phyloP scores from a whole-genome alignment of 2,329 filamentous ascomycete genomes.

The Furcasterigmium sp. region DNA sequence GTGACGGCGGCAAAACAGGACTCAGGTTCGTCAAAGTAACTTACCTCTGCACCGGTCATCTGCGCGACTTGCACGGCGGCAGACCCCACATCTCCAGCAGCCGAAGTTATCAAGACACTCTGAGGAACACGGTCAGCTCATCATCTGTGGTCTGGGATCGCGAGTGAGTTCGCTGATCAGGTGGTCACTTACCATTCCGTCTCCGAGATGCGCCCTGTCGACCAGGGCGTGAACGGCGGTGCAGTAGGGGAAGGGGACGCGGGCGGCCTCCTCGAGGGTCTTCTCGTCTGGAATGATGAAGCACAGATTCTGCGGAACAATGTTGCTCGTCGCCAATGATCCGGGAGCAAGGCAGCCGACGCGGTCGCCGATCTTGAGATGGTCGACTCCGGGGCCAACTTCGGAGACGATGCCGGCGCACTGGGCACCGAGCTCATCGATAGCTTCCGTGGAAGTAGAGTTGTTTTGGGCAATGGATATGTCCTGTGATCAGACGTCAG shows the following conservation, averaged over 20 bases:
- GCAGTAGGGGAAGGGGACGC: slow-evolving; percentile 25
- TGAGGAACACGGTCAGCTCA: slow-evolving; percentile 8
- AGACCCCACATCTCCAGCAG: slow-evolving; percentile 19
- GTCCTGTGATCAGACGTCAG: neutral
- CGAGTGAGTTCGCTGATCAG: too few relatives aligned
- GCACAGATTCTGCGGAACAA: slow-evolving; percentile 3
- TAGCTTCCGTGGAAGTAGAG: slow-evolving; percentile 3
- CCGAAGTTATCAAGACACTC: slow-evolving; percentile 21
- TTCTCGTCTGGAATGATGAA: slow-evolving; percentile 27
- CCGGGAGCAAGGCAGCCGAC: slow-evolving; percentile 4
- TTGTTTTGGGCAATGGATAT: slow-evolving; percentile 16
- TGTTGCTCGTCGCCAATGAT: slow-evolving; percentile 4
- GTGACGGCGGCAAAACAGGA: too few relatives aligned
- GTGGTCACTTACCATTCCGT: slow-evolving; percentile 1
- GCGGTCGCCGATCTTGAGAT: slow-evolving; percentile 20
- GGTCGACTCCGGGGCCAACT: slow-evolving; percentile 17
- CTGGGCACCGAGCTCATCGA: slow-evolving; percentile 20
- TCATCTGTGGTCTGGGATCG: slow-evolving; percentile 9
- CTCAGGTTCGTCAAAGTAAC: too few relatives aligned
- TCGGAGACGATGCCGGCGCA: slow-evolving; percentile 21
- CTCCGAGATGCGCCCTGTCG: slow-evolving; percentile 20
- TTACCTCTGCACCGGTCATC: slow-evolving; percentile 20
- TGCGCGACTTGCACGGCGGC: slow-evolving; percentile 19
- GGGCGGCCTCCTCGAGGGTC: slow-evolving; percentile 26
- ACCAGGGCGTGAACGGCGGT: slow-evolving; percentile 27